A percentile compares a stretch with the other conserved stretches of the same genome.
These are phyloP conservation scores for Galeopsis tetrahit DNA, from an alignment of 257 asterid genomes.

Conservation along the genomic window DNA sequence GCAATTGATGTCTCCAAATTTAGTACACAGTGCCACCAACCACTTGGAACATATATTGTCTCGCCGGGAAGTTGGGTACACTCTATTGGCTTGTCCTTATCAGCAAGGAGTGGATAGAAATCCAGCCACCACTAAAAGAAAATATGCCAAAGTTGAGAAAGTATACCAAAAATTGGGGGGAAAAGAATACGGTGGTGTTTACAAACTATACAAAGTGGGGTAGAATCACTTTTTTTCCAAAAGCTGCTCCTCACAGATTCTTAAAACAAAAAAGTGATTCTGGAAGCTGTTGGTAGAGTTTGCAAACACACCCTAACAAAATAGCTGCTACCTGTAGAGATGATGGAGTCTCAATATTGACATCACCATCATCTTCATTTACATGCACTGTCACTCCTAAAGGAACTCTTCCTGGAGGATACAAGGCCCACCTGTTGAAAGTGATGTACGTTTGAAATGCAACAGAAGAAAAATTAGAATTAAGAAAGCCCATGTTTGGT, in stretches of 20 bases:
- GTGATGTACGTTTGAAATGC: conserved; percentile 26
- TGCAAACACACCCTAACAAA: not conserved
- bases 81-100: conserved; percentile 88
- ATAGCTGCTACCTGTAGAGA: conserved; percentile 79
- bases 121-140: conserved; percentile 96
- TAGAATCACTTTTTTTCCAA: no score
- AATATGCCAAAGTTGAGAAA: conserved; percentile 23
- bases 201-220: no score
- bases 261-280: no score
- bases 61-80: conserved; percentile 98
- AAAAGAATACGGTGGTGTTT: not conserved
- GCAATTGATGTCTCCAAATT: conserved; percentile 93
- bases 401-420: conserved; percentile 99
- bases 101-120: conserved; percentile 89
- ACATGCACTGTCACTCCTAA: conserved; percentile 96
- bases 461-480: conserved; percentile 21
- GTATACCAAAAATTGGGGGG: conserved; percentile 8
- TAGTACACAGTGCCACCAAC: conserved; percentile 99
- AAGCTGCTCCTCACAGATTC: no score
- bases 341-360: conserved; percentile 83
- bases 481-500: conserved; percentile 13
- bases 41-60: conserved; percentile 96
- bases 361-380: conserved; percentile 97
- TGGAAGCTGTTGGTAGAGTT: no score
- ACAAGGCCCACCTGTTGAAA: conserved; percentile 90